Percentiles rank a stretch among this genome's conserved stretches.
phyloP scores from a whole-genome alignment of 2,329 filamentous ascomycete species.

The Corinectria fuckeliana region DNA sequence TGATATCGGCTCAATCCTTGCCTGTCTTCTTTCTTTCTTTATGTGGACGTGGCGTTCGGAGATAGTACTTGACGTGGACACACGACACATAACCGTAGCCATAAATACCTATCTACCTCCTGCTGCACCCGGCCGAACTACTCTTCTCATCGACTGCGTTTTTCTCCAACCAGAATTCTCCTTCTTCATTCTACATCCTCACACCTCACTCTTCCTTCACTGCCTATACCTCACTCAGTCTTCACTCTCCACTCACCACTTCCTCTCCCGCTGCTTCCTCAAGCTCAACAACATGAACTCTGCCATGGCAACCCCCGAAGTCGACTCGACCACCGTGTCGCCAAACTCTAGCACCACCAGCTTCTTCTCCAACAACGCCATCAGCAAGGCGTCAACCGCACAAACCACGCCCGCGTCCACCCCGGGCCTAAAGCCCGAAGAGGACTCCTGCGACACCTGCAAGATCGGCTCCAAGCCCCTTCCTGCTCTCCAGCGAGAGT shows the following conservation, averaged over 20 bases:
- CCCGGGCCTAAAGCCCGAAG: conserved; percentile 26
- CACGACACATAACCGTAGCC: conserved; percentile 2
- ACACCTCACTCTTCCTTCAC: not conserved
- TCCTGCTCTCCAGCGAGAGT: conserved; percentile 44
- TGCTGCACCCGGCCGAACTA: conserved; percentile 1
- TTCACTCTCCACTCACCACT: not conserved
- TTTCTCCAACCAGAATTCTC: conserved; percentile 3
- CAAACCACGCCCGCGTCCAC: conserved; percentile 32
- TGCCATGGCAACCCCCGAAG: conserved; percentile 17
- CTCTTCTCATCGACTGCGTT: not conserved
- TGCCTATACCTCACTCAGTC: not conserved
- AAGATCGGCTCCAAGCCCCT: conserved; percentile 40
- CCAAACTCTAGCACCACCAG: conserved; percentile 23
- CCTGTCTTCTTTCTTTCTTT: not conserved
- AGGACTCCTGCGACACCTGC: conserved; percentile 20
- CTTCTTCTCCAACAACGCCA: conserved; percentile 24
- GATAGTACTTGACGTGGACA: conserved; percentile 2
- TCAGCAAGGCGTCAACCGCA: conserved; percentile 31
- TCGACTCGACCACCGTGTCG: conserved; percentile 21
- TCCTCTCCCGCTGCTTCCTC: not conserved
- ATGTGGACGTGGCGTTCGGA: not conserved
- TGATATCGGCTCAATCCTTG: not conserved
- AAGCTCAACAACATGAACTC: conserved; percentile 10
- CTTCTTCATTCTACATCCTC: not conserved
- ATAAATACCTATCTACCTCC: no score